Evolutionary conservation across 2,329 filamentous ascomycete species (phyloP), one percentile per base, ranked within the genome.

Genomic region (Chaetomium sp.): DNA sequence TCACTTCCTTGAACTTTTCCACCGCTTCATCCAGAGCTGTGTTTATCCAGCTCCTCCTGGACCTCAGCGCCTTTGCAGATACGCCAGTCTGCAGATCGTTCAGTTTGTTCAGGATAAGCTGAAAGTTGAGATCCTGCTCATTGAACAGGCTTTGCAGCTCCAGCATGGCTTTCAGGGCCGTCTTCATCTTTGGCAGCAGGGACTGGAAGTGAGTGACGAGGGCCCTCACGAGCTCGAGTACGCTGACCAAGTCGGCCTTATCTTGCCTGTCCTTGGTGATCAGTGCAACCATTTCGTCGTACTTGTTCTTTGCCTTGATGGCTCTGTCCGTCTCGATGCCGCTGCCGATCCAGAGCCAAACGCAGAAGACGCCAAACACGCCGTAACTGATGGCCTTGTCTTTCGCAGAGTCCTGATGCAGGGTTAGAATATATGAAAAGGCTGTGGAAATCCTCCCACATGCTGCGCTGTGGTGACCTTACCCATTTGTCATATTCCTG

Each of bases 1-100:
- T 49, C 45, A 49, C 45, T 49, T 49, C 45, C 45, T 49, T 49
- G 45, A 49, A 49, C 45, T 49, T 49, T 49, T 49, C 45, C 45
- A 49, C 45, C 45, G 45, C 45, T 49, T 49, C 45, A 49, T 49
- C 45, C 45, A 49, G 45, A 21, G 45, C 45, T 49, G 16, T 49
- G 45, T 49, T 49, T n/a, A 49, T 49, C 45, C 45, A 49, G 45
- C 10, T 49, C 12, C 10, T 21, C 45, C 45, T 21, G 16, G 45
- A 49, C 45, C 21, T 49, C 45, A 19, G 21, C 45, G 16, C 45
- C 45, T 49, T 49, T 49, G 45, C 45, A 49, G 45, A 49, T 23
- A 49, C 45, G 45, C 45, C 16, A 23, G 45, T 49, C 45, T 49
- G 45, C 21, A 49, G 45, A 49, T 49, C 45, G 21, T 23, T 23